Conservation (phyloP, 106 monocot species). For the Phalaenopsis aphrodite region DNA sequence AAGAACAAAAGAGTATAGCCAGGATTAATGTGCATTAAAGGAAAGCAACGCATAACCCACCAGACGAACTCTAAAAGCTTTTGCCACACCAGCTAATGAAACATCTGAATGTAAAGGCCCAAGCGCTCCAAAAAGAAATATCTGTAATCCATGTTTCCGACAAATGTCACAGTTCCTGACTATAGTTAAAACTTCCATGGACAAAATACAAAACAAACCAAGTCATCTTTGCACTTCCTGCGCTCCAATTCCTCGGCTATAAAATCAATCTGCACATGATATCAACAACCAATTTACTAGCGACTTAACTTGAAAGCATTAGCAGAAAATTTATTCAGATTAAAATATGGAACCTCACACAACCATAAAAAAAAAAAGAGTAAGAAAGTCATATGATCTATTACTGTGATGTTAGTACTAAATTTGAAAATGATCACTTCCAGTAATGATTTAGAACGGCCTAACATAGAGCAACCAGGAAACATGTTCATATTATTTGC, state of each 20-base stretch:
- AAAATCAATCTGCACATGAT: slow-evolving; percentile 71
- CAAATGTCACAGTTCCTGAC: background rate
- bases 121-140: slow-evolving; percentile 89
- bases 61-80: slow-evolving; percentile 95
- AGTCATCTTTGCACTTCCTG: slow-evolving; percentile 48
- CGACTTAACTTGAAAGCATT: background rate
- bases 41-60: slow-evolving; percentile 22
- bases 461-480: background rate
- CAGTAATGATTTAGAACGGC: background rate
- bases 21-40: background rate
- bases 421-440: background rate
- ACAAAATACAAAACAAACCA: slow-evolving; percentile 41
- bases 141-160: slow-evolving; percentile 23
- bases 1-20: background rate
- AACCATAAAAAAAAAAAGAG: background rate
- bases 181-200: background rate
- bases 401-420: background rate
- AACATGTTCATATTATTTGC: background rate
- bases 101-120: slow-evolving; percentile 97
- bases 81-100: slow-evolving; percentile 88
- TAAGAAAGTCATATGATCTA: background rate
- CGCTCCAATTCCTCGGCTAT: slow-evolving; percentile 81
- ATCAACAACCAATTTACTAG: slow-evolving; percentile 10
- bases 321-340: background rate
- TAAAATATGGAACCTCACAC: background rate